Evolutionary conservation across 306 rosid genomes (phyloP).

Genomic region (Hippophae gyantsensis): DNA sequence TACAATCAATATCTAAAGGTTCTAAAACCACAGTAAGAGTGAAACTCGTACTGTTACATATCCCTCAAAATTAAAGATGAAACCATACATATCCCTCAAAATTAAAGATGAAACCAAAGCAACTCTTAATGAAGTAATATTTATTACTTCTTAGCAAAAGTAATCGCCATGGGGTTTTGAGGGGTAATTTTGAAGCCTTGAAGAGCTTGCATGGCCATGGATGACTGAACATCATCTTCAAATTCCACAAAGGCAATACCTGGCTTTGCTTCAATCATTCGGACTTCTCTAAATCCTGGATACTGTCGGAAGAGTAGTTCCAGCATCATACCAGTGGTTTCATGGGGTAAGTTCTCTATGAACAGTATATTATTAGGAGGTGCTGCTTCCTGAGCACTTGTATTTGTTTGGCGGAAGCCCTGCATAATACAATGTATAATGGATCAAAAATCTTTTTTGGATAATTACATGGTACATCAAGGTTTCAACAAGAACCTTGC

Average conservation of each 20-base stretch:
- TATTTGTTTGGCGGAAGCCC: constrained; percentile 58
- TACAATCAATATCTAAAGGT: too few relatives aligned
- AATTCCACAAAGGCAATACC: constrained; percentile 94
- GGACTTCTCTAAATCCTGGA: constrained; percentile 97
- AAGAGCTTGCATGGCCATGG: constrained; percentile 93
- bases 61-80: too few relatives aligned
- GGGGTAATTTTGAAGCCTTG: constrained; percentile 94
- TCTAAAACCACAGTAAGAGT: too few relatives aligned
- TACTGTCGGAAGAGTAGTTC: constrained; percentile 89
- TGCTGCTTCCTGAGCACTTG: constrained; percentile 57
- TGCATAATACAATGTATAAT: constrained; percentile 10
- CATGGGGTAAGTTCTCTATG: constrained; percentile 90
- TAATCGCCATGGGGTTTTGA: constrained; percentile 72
- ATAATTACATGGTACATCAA: too few relatives aligned
- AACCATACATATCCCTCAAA: too few relatives aligned
- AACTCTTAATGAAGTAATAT: too few relatives aligned
- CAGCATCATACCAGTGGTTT: constrained; percentile 79
- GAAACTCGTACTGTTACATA: too few relatives aligned
- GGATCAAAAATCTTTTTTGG: too few relatives aligned
- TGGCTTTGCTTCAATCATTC: constrained; percentile 93
- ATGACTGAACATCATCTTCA: constrained; percentile 86
- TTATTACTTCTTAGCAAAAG: constrained; percentile 82
- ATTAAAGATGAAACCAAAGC: too few relatives aligned
- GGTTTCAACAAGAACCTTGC: too few relatives aligned
- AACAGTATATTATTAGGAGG: constrained; percentile 84